These are phyloP conservation scores for Sphenostylis stenocarpa DNA, from an alignment of 306 rosid genomes.

Conservation along the genomic window DNA sequence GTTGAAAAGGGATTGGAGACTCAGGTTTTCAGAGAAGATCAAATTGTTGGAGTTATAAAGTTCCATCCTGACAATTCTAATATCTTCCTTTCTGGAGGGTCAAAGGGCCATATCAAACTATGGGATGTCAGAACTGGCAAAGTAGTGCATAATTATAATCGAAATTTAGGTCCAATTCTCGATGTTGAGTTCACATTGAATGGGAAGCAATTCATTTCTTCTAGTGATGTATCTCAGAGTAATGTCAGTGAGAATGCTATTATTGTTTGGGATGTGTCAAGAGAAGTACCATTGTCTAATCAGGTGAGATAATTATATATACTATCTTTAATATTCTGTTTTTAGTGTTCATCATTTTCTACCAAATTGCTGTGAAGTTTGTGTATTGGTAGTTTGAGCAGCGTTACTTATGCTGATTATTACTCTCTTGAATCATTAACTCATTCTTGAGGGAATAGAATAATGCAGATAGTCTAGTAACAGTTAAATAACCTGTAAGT, in stretches of 20 bases:
- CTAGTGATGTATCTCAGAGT: constrained; percentile 74
- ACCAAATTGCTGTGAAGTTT: constrained; percentile 6
- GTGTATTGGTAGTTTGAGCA: constrained; percentile 3
- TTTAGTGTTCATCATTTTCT: background rate
- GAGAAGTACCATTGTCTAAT: constrained; percentile 82
- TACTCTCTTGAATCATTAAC: background rate
- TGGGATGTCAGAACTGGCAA: constrained; percentile 82
- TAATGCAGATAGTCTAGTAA: constrained; percentile 3
- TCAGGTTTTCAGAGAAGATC: constrained; percentile 68
- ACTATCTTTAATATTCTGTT: background rate
- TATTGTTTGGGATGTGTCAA: constrained; percentile 82
- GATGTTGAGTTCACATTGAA: constrained; percentile 71
- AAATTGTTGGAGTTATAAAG: constrained; percentile 69
- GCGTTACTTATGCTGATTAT: constrained; percentile 17
- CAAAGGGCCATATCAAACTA: constrained; percentile 67
- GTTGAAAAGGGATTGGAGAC: constrained; percentile 79
- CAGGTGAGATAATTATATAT: constrained; percentile 56
- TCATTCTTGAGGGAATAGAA: constrained; percentile 2
- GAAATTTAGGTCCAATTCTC: constrained; percentile 75
- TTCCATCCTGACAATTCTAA: constrained; percentile 68
- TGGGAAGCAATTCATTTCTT: constrained; percentile 78
- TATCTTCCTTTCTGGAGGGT: constrained; percentile 80
- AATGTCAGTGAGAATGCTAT: constrained; percentile 79
- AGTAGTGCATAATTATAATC: constrained; percentile 56
- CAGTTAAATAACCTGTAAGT: constrained; percentile 23